Percentiles rank a stretch among this genome's conserved stretches.
Conservation (phyloP, 306 rosid species). For the Cucumis hystrix region DNA sequence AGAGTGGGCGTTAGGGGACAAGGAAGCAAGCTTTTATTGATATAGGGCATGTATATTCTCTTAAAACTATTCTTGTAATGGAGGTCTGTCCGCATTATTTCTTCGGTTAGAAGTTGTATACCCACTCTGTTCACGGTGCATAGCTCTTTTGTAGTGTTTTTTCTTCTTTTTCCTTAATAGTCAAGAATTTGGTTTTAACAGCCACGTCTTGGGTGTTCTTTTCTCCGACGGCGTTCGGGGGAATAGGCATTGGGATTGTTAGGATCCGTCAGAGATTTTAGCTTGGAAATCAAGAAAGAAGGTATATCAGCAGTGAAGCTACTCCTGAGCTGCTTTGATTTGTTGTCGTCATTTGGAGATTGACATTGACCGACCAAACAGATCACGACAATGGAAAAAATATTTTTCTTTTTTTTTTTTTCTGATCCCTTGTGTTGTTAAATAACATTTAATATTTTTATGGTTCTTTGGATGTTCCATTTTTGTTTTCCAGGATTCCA, state of each 20-base stretch:
- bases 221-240: background rate
- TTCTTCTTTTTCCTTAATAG: background rate
- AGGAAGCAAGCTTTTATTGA: background rate
- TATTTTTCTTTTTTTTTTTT: background rate
- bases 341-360: background rate
- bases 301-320: background rate
- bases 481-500: background rate
- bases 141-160: background rate
- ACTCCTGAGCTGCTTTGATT: background rate
- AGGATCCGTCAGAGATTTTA: background rate
- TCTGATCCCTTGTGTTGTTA: background rate
- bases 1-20: constrained; percentile 2
- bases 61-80: constrained; percentile 15
- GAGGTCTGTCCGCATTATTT: background rate
- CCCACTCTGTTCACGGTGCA: constrained; percentile 5
- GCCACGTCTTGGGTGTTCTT: background rate
- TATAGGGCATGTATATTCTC: background rate
- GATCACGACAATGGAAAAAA: background rate
- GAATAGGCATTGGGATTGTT: constrained; percentile 1
- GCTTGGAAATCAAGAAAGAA: background rate
- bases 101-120: background rate
- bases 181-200: background rate
- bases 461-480: background rate
- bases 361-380: background rate
- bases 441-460: background rate